phyloP scores from a whole-genome alignment of 108 stramenopile species.

The Skeletonema costatum region DNA sequence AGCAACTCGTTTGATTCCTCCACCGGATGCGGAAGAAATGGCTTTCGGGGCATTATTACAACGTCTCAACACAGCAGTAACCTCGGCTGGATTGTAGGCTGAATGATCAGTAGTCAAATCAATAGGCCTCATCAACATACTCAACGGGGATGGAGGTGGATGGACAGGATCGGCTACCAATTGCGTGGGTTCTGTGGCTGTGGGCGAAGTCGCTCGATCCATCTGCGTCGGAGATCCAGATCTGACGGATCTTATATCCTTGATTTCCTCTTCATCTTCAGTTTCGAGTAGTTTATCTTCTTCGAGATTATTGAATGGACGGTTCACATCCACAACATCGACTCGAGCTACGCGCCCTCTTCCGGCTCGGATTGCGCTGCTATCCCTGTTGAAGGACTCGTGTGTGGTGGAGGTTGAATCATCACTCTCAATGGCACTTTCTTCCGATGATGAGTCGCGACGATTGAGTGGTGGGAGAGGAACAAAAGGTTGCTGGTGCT shows the following conservation, averaged over 20 bases:
- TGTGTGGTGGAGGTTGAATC: conserved; percentile 40
- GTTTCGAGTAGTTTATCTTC: conserved; percentile 34
- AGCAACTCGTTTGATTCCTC: conserved; percentile 88
- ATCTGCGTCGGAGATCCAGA: conserved; percentile 47
- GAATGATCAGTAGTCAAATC: conserved; percentile 89
- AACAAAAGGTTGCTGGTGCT: conserved; percentile 35
- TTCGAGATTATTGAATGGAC: conserved; percentile 27
- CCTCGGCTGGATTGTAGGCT: conserved; percentile 85
- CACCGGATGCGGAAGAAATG: conserved; percentile 72
- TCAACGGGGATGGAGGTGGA: conserved; percentile 57
- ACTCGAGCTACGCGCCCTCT: background rate
- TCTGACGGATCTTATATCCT: conserved; percentile 37
- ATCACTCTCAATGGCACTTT: conserved; percentile 44
- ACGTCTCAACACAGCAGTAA: conserved; percentile 73
- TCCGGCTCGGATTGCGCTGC: conserved; percentile 1
- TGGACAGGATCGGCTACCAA: conserved; percentile 52
- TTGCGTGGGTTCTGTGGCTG: conserved; percentile 44
- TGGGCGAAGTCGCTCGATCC: conserved; percentile 51
- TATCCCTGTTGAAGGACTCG: background rate
- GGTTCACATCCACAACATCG: conserved; percentile 8
- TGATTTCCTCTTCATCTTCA: conserved; percentile 43
- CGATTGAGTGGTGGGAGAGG: conserved; percentile 40
- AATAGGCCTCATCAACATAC: conserved; percentile 64
- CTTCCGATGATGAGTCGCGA: conserved; percentile 31
- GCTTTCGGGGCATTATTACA: conserved; percentile 86